Percentiles rank a stretch among this genome's conserved stretches.
Evolutionary conservation across 164 flowering plant species (phyloP).

Genomic region (Tinospora cordifolia): DNA sequence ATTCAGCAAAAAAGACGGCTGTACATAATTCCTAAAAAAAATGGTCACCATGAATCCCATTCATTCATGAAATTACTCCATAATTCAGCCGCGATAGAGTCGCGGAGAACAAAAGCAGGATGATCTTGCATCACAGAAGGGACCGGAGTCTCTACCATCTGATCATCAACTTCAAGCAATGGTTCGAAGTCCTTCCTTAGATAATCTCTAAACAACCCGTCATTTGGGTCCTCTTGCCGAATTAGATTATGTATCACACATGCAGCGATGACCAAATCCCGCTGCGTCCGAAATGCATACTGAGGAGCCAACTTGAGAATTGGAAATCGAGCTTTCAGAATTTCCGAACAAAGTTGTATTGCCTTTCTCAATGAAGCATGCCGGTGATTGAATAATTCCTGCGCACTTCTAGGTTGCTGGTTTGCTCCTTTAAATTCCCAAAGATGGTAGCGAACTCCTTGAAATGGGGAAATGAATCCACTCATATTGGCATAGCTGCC

Average conservation of each 20-base stretch:
- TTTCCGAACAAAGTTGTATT: constrained; percentile 36
- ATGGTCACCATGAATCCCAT: constrained; percentile 59
- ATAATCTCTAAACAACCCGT: constrained; percentile 47
- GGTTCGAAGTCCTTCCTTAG: constrained; percentile 28
- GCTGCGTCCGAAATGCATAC: constrained; percentile 62
- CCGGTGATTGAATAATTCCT: constrained; percentile 69
- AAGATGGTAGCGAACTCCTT: constrained; percentile 42
- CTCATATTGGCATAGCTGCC: constrained; percentile 40
- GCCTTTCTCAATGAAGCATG: constrained; percentile 50
- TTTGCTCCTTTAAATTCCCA: constrained; percentile 56
- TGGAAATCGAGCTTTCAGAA: constrained; percentile 59
- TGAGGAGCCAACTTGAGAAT: constrained; percentile 65
- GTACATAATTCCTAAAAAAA: background rate
- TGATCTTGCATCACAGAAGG: constrained; percentile 39
- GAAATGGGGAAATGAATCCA: constrained; percentile 65
- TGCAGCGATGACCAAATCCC: constrained; percentile 74
- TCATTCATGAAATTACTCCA: constrained; percentile 62
- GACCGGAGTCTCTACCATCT: constrained; percentile 33
- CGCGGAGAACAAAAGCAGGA: constrained; percentile 32
- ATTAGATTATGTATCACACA: constrained; percentile 68
- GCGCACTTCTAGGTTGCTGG: constrained; percentile 45
- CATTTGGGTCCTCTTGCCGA: constrained; percentile 47
- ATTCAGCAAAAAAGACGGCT: background rate
- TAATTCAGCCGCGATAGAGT: constrained; percentile 50
- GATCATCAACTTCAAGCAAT: constrained; percentile 34